phyloP scores from a whole-genome alignment of 2,329 filamentous ascomycete species.

The Akanthomyces uredinophilus region DNA sequence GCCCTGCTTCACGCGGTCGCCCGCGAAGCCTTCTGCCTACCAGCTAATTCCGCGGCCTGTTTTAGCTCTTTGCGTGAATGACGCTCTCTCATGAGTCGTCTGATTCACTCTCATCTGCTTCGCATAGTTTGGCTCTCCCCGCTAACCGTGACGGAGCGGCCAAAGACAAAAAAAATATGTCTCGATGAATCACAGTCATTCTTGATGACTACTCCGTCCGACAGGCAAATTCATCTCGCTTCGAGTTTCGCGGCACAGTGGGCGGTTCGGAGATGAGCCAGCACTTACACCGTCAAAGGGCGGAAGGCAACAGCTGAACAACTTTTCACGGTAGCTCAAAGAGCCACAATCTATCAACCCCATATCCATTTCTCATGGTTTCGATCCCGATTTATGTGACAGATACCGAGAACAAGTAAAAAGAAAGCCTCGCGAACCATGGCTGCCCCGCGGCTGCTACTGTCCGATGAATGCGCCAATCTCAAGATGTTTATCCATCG shows the following conservation, averaged over 20 bases:
- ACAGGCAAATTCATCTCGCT: background rate
- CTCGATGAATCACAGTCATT: too few species aligned
- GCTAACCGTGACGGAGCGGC: background rate
- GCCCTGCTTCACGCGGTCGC: background rate
- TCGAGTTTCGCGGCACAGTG: background rate
- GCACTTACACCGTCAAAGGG: background rate
- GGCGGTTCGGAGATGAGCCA: background rate
- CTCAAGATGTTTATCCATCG: background rate
- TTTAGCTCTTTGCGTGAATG: background rate
- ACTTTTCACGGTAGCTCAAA: too few species aligned
- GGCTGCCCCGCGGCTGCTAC: background rate
- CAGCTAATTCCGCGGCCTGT: background rate
- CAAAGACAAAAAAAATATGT: too few species aligned
- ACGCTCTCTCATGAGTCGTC: background rate
- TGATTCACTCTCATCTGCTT: background rate
- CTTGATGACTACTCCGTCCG: background rate
- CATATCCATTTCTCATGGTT: background rate
- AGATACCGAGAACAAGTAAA: too few species aligned
- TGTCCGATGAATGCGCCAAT: constrained; percentile 2
- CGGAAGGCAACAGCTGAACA: too few species aligned
- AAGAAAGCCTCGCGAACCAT: too few species aligned
- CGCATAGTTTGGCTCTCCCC: background rate
- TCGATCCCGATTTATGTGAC: too few species aligned
- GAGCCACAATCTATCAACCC: too few species aligned
- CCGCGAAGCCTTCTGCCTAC: too few species aligned